phyloP scores from a whole-genome alignment of 352 stramenopile genomes.

The Phytophthora megakarya region DNA sequence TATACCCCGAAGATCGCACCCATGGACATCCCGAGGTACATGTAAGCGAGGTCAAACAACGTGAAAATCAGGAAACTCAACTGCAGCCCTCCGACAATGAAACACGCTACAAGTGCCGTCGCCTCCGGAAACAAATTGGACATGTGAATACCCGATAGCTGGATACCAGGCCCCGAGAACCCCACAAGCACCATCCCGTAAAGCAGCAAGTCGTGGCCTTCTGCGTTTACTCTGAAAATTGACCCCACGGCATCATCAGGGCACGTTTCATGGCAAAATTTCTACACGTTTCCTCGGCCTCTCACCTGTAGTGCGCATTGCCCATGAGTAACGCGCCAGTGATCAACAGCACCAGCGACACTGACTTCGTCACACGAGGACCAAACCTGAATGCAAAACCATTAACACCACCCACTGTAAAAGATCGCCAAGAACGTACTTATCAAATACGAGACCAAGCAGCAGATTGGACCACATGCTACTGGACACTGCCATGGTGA shows the following conservation, averaged over 20 bases:
- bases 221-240: slow-evolving; percentile 27
- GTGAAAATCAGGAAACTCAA: slow-evolving; percentile 80
- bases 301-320: slow-evolving; percentile 45
- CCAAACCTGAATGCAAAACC: slow-evolving; percentile 47
- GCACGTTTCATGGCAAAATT: background rate
- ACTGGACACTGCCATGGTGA: slow-evolving; percentile 61
- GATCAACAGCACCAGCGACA: slow-evolving; percentile 57
- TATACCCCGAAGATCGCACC: slow-evolving; percentile 58
- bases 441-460: slow-evolving; percentile 67
- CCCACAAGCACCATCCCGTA: slow-evolving; percentile 67
- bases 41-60: slow-evolving; percentile 60
- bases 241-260: slow-evolving; percentile 1
- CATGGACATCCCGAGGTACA: slow-evolving; percentile 44
- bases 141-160: slow-evolving; percentile 74
- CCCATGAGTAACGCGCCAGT: slow-evolving; percentile 56
- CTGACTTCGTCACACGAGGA: slow-evolving; percentile 55
- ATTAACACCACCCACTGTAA: slow-evolving; percentile 7
- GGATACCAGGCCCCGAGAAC: slow-evolving; percentile 66
- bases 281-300: background rate
- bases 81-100: slow-evolving; percentile 73
- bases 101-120: slow-evolving; percentile 68
- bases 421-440: slow-evolving; percentile 21
- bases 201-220: slow-evolving; percentile 53
- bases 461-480: slow-evolving; percentile 71
- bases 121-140: slow-evolving; percentile 76